Evolutionary conservation across 2,329 filamentous ascomycete genomes (phyloP), one percentile per base, ranked within the genome.

Genomic region (Chaetomium globosum): DNA sequence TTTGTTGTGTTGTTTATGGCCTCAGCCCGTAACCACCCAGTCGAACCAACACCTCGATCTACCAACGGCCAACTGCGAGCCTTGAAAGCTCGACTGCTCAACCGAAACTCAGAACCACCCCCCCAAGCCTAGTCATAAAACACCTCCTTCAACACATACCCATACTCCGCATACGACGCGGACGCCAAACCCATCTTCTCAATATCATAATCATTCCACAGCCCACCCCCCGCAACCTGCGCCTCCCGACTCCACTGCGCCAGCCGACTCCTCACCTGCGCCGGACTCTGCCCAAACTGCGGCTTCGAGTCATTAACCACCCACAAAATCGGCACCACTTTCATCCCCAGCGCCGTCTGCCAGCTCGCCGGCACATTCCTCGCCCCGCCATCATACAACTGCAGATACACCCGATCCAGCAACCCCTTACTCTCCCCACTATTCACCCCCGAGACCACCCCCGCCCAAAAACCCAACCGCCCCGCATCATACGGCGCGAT

Each of bases 201-300:
- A 52, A 81, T 79, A 65, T 81, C 80, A 63, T 75, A 80, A 65
- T 81, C 79, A 54, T 81, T 81, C 79, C 79, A 81, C 67, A 80
- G 81, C 0, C 79, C 79, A 0, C 77, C 79, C 0, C 75, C 79
- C 1, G 72, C 78, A 16, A 81, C 68, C 0, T 71, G 66, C 5
- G 71, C 70, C 43, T 65, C 64, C 39, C 66, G 39, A 23, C 73
- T 71, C 79, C 79, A 81, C 9, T 59, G 60, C 1, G 67, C 60
- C 59, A 81, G 80, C 67, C 71, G 75, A 0, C 70, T 66, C 68
- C 67, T 61, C 4, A 79, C 79, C 67, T 79, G 77, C 6, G 75
- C 73, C 21, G 74, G 72, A 5, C 75, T 80, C 1, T 69, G 75
- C 3, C 79, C 78, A 23, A 78, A 72, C 26, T 68, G 71, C 6